Percentiles rank a stretch among this genome's conserved stretches.
phyloP scores from a whole-genome alignment of 2,329 filamentous ascomycete species.

The Didymosphaeria variabile region DNA sequence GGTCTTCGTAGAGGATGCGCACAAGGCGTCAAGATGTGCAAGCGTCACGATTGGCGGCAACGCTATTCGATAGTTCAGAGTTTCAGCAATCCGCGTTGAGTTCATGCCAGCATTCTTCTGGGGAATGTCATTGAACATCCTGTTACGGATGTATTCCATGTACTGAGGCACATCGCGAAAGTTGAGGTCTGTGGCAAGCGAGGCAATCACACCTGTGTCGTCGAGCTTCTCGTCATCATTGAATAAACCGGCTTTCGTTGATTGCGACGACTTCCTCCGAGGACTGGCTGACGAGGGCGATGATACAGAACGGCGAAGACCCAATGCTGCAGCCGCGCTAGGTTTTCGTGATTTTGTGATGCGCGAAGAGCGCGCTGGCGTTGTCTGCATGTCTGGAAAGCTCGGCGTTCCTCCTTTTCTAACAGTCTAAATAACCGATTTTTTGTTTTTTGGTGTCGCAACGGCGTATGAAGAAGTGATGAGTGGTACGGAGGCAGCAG shows the following conservation, averaged over 20 bases:
- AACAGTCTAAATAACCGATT: too few relatives aligned
- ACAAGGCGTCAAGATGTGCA: conserved; percentile 71
- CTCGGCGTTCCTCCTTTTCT: not conserved
- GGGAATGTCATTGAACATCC: conserved; percentile 73
- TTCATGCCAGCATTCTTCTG: conserved; percentile 67
- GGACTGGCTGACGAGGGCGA: conserved; percentile 50
- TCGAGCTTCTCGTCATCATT: conserved; percentile 60
- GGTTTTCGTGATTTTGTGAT: conserved; percentile 37
- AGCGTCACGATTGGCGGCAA: conserved; percentile 72
- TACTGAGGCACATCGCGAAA: conserved; percentile 71
- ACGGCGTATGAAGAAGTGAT: not conserved
- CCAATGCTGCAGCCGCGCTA: conserved; percentile 35
- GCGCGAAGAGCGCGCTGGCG: conserved; percentile 43
- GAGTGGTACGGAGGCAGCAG: not conserved
- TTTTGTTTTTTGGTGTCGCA: not conserved
- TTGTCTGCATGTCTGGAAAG: conserved; percentile 32
- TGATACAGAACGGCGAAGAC: conserved; percentile 42
- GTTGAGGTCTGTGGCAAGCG: conserved; percentile 64
- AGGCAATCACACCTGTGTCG: conserved; percentile 66
- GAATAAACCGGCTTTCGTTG: conserved; percentile 34
- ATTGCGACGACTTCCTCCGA: conserved; percentile 46
- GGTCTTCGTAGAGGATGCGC: conserved; percentile 68
- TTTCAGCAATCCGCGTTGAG: conserved; percentile 68
- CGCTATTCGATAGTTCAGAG: conserved; percentile 67
- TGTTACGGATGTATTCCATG: conserved; percentile 67